Evolutionary conservation across 176 grass and related monocot genomes (phyloP).

Genomic region (Pontederia paniculata): DNA sequence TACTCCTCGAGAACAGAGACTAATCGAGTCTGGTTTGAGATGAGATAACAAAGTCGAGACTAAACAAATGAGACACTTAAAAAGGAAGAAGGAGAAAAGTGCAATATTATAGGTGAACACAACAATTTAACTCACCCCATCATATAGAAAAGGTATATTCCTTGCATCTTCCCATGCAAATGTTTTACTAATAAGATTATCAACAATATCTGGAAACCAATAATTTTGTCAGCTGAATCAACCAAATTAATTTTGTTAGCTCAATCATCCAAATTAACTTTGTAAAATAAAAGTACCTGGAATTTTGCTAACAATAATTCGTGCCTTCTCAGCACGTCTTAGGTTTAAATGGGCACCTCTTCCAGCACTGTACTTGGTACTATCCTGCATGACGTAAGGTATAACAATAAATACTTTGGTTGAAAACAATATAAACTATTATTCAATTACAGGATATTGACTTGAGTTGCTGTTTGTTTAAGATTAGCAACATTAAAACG

Average conservation of each 20-base stretch:
- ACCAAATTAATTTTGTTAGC: no score
- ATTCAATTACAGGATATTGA: no score
- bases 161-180: slow-evolving; percentile 88
- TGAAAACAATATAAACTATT: no score
- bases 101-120: neutral
- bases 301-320: slow-evolving; percentile 37
- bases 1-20: slow-evolving; percentile 93
- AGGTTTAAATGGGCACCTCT: slow-evolving; percentile 40
- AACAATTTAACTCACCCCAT: slow-evolving; percentile 54
- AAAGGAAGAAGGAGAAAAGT: neutral
- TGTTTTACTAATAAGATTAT: slow-evolving; percentile 45
- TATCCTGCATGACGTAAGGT: slow-evolving; percentile 25
- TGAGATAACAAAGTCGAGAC: neutral
- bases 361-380: slow-evolving; percentile 45
- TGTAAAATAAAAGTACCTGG: slow-evolving; percentile 23
- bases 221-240: neutral
- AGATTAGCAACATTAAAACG: no score
- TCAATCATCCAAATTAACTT: neutral
- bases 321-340: slow-evolving; percentile 57
- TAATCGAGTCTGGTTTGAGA: slow-evolving; percentile 43
- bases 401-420: no score
- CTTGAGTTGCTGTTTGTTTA: no score
- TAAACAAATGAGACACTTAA: neutral
- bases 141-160: slow-evolving; percentile 75
- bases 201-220: neutral